Percentiles rank a stretch among this genome's conserved stretches.
phyloP scores from a whole-genome alignment of 2,329 filamentous ascomycete species.

The Calonectria leucothoes region DNA sequence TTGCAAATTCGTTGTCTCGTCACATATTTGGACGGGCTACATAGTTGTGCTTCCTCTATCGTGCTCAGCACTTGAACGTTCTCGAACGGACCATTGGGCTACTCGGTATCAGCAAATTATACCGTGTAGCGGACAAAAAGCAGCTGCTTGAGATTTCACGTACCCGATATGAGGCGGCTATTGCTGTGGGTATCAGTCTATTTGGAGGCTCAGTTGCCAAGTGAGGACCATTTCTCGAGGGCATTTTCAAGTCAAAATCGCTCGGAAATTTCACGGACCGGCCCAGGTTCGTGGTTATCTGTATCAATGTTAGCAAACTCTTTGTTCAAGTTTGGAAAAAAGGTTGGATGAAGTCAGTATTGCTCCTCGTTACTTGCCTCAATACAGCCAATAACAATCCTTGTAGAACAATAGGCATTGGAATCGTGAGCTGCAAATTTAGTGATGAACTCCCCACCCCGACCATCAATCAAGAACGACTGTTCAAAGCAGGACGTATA shows the following conservation, averaged over 20 bases:
- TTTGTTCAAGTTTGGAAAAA: background rate
- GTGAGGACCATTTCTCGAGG: background rate
- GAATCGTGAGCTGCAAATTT: background rate
- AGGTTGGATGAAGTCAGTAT: background rate
- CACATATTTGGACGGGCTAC: background rate
- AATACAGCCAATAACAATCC: background rate
- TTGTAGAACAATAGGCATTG: background rate
- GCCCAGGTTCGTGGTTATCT: background rate
- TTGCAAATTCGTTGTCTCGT: background rate
- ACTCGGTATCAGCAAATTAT: background rate
- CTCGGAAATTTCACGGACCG: background rate
- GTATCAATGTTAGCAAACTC: background rate
- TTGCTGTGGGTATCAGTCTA: background rate
- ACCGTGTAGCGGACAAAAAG: background rate
- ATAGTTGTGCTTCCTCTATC: background rate
- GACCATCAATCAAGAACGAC: background rate
- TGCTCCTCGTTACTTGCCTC: background rate
- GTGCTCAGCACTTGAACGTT: background rate
- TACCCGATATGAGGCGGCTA: background rate
- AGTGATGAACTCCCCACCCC: background rate
- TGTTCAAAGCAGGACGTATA: background rate
- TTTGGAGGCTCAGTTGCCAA: too few species aligned
- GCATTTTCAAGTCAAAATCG: too few species aligned
- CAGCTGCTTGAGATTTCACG: background rate
- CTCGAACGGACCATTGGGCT: background rate